Percentiles rank a stretch among this genome's conserved stretches.
Conservation (phyloP, 2,329 filamentous ascomycete genomes). For the Exophiala alcalophila region DNA sequence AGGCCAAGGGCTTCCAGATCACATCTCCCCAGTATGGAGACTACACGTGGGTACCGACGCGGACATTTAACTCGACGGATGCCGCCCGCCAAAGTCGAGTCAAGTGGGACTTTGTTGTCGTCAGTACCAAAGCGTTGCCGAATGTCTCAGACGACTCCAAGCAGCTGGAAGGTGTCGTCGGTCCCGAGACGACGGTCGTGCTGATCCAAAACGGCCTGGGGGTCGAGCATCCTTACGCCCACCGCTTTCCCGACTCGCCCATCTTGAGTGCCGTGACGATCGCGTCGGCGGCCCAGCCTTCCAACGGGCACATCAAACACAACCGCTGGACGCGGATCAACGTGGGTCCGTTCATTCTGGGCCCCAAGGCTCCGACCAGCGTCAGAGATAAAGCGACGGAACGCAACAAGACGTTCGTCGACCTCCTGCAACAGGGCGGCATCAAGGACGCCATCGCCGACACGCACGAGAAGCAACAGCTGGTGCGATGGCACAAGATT, state of each 20-base stretch:
- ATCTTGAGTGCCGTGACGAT: slow-evolving; percentile 69
- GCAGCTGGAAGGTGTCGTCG: slow-evolving; percentile 60
- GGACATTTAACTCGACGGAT: slow-evolving; percentile 60
- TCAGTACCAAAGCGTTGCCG: slow-evolving; percentile 68
- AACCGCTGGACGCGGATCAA: slow-evolving; percentile 73
- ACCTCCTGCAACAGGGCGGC: slow-evolving; percentile 51
- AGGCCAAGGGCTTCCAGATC: slow-evolving; percentile 59
- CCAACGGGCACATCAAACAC: slow-evolving; percentile 62
- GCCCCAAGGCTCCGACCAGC: slow-evolving; percentile 40
- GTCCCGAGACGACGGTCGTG: slow-evolving; percentile 56
- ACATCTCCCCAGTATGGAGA: slow-evolving; percentile 65
- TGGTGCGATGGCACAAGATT: slow-evolving; percentile 72
- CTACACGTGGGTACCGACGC: slow-evolving; percentile 61
- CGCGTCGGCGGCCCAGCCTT: slow-evolving; percentile 64
- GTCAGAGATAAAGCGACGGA: slow-evolving; percentile 34
- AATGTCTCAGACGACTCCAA: slow-evolving; percentile 62
- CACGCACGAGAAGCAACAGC: slow-evolving; percentile 64
- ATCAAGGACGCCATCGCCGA: slow-evolving; percentile 65
- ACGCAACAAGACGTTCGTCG: slow-evolving; percentile 42
- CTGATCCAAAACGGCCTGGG: slow-evolving; percentile 70
- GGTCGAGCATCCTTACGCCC: slow-evolving; percentile 64
- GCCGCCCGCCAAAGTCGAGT: slow-evolving; percentile 50
- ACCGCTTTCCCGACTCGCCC: slow-evolving; percentile 58
- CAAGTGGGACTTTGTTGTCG: slow-evolving; percentile 64
- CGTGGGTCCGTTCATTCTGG: slow-evolving; percentile 62